phyloP scores from a whole-genome alignment of 495 filamentous ascomycete species.

The Xylaria intraflava region DNA sequence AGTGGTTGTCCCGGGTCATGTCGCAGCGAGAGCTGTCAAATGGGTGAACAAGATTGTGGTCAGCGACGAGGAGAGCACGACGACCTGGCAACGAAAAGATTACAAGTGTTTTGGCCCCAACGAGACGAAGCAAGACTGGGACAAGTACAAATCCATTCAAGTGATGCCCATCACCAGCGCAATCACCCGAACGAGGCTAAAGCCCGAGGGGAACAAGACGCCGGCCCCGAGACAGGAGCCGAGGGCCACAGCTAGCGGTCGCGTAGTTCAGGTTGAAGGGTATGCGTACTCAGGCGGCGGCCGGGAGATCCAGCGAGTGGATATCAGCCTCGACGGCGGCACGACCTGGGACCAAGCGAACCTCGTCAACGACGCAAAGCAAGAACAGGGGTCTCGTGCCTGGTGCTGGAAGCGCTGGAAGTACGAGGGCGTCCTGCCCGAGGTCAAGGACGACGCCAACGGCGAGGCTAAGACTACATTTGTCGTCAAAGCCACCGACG shows the following conservation, averaged over 20 bases:
- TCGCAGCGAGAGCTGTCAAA: conserved; percentile 58
- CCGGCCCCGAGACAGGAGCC: neutral
- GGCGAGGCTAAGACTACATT: conserved; percentile 35
- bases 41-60: conserved; percentile 58
- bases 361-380: conserved; percentile 37
- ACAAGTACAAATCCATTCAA: conserved; percentile 46
- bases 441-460: conserved; percentile 34
- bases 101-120: conserved; percentile 60
- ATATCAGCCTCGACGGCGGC: conserved; percentile 51
- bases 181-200: conserved; percentile 32
- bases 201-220: neutral
- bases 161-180: conserved; percentile 56
- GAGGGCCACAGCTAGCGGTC: conserved; percentile 4
- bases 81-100: conserved; percentile 55
- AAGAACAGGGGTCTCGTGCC: conserved; percentile 25
- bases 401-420: conserved; percentile 54
- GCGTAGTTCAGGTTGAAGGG: conserved; percentile 41
- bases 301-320: conserved; percentile 47
- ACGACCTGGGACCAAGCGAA: conserved; percentile 47
- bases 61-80: conserved; percentile 49
- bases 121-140: conserved; percentile 51
- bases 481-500: conserved; percentile 52
- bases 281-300: conserved; percentile 58
- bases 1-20: conserved; percentile 54
- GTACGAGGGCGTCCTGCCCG: conserved; percentile 40